These are phyloP conservation scores for Cordyceps militaris DNA, from an alignment of 2,329 filamentous ascomycete genomes.

Conservation along the genomic window DNA sequence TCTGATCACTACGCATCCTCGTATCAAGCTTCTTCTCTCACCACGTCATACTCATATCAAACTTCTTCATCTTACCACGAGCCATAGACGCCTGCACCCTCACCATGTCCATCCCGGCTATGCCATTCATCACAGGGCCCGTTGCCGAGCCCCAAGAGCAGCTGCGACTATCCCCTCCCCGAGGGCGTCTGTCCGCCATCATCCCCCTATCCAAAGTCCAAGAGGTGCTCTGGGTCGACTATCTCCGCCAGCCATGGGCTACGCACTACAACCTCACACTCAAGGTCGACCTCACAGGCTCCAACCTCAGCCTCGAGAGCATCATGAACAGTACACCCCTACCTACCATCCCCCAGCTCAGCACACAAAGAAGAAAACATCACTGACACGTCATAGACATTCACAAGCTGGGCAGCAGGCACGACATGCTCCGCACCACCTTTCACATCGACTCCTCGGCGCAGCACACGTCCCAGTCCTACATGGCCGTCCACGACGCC, in stretches of 20 bases:
- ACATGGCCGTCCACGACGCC: slow-evolving; percentile 4
- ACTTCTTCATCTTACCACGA: not conserved
- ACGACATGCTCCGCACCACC: slow-evolving; percentile 3
- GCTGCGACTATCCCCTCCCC: not conserved
- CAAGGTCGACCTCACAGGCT: not conserved
- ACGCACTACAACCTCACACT: not conserved
- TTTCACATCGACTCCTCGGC: slow-evolving; percentile 2
- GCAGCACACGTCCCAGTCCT: not conserved
- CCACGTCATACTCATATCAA: not conserved
- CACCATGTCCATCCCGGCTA: not conserved
- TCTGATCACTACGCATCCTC: no score
- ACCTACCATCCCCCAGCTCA: not conserved
- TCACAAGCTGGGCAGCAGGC: not conserved
- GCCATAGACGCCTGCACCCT: not conserved
- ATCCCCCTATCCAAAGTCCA: slow-evolving; percentile 7
- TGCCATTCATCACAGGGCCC: slow-evolving; percentile 2
- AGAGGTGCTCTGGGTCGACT: slow-evolving; percentile 5
- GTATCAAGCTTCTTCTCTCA: no score
- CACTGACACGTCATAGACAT: not conserved
- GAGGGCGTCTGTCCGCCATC: not conserved
- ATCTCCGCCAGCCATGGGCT: not conserved
- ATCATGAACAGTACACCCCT: not conserved
- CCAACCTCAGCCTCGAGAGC: not conserved
- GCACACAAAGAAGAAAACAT: not conserved
- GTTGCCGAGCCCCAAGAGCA: not conserved